Percentiles rank a stretch among this genome's conserved stretches.
Evolutionary conservation across 2,329 filamentous ascomycete genomes (phyloP).

Genomic region (Verticillium nonalfalfae): DNA sequence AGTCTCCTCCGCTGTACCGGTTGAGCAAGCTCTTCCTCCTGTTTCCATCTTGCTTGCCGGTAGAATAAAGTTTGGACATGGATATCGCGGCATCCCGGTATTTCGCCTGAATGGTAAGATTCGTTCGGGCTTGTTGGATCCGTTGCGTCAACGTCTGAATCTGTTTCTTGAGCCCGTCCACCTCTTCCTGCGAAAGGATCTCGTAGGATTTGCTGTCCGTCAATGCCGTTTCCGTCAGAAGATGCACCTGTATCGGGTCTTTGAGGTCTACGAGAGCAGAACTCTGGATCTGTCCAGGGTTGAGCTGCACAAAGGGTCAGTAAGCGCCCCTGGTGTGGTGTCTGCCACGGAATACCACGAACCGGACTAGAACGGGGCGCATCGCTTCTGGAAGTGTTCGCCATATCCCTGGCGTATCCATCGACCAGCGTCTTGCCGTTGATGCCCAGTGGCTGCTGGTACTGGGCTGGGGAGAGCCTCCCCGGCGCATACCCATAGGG

Average conservation of each 20-base stretch:
- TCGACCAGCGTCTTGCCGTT: constrained; percentile 47
- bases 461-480: constrained; percentile 21
- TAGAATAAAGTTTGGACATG: constrained; percentile 72
- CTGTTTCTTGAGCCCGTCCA: constrained; percentile 88
- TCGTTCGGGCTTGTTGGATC: constrained; percentile 76
- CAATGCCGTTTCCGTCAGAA: constrained; percentile 89
- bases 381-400: constrained; percentile 47
- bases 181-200: constrained; percentile 83
- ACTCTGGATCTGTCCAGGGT: constrained; percentile 44
- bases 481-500: constrained; percentile 28
- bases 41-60: constrained; percentile 40
- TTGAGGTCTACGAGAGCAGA: constrained; percentile 55
- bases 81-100: constrained; percentile 89
- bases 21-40: constrained; percentile 40
- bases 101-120: constrained; percentile 84
- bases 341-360: constrained; percentile 19
- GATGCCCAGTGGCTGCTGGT: constrained; percentile 20
- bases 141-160: constrained; percentile 63
- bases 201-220: constrained; percentile 81
- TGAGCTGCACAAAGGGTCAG: constrained; percentile 31
- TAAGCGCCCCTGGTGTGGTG: not conserved
- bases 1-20: constrained; percentile 39
- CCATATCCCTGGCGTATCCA: constrained; percentile 50
- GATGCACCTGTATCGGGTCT: constrained; percentile 77
- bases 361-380: constrained; percentile 53